Evolutionary conservation across 306 rosid species (phyloP).

Genomic region (Glycine latifolia): DNA sequence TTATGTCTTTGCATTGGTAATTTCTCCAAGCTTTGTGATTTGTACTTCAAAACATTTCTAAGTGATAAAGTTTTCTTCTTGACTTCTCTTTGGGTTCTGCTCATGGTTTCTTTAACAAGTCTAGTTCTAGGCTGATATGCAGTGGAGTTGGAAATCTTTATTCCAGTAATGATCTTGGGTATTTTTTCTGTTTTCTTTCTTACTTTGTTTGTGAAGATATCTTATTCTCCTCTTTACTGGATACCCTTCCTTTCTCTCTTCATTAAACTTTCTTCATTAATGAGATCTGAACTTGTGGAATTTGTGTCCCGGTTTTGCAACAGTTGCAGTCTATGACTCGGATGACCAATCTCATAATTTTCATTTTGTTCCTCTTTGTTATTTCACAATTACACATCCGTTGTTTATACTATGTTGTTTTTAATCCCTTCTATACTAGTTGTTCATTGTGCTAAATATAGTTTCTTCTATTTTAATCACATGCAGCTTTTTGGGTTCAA

Average conservation of each 20-base stretch:
- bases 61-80: background rate
- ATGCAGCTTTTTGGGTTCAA: constrained; percentile 91
- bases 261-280: constrained; percentile 27
- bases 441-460: constrained; percentile 35
- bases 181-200: constrained; percentile 12
- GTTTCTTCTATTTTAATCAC: constrained; percentile 39
- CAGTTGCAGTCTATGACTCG: background rate
- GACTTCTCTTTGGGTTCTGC: constrained; percentile 21
- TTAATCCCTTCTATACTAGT: constrained; percentile 12
- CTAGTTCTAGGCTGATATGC: background rate
- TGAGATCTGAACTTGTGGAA: constrained; percentile 5
- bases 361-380: background rate
- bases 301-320: constrained; percentile 27
- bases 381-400: background rate
- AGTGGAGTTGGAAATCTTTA: constrained; percentile 24
- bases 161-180: background rate
- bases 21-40: constrained; percentile 11
- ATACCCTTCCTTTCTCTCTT: constrained; percentile 5
- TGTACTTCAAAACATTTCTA: constrained; percentile 9
- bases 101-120: constrained; percentile 29
- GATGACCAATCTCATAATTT: constrained; percentile 36
- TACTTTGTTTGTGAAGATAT: background rate
- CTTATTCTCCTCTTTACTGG: constrained; percentile 22
- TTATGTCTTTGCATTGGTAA: constrained; percentile 21
- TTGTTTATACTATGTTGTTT: background rate